Evolutionary conservation across 1,139 yeast genomes (phyloP).

Genomic region (Candida tropicalis): DNA sequence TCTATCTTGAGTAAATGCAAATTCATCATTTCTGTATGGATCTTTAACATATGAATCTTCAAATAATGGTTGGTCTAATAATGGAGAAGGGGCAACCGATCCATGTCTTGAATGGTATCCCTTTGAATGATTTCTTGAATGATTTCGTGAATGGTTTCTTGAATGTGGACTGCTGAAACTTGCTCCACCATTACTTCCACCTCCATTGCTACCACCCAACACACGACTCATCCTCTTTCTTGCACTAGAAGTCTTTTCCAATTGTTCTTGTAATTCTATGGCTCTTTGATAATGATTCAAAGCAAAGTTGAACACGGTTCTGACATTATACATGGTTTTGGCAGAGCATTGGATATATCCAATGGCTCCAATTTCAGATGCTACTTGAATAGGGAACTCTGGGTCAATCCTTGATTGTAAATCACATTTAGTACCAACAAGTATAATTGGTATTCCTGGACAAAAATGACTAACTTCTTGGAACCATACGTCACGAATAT

Average conservation of each 20-base stretch:
- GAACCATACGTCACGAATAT: conserved; percentile 80
- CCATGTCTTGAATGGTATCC: conserved; percentile 38
- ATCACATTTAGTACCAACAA: conserved; percentile 83
- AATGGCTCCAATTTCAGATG: conserved; percentile 68
- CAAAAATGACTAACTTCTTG: conserved; percentile 87
- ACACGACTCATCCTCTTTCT: conserved; percentile 36
- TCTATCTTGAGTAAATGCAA: conserved; percentile 41
- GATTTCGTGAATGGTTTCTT: conserved; percentile 19
- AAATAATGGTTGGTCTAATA: conserved; percentile 42
- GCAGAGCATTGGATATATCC: conserved; percentile 85
- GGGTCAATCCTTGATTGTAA: conserved; percentile 47
- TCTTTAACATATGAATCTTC: conserved; percentile 35
- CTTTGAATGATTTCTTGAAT: conserved; percentile 28
- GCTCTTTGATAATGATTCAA: conserved; percentile 40
- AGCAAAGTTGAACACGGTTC: conserved; percentile 64
- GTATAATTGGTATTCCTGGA: conserved; percentile 71
- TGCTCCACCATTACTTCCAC: conserved; percentile 11
- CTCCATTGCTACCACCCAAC: conserved; percentile 17
- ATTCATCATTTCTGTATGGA: conserved; percentile 46
- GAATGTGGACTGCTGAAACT: conserved; percentile 12
- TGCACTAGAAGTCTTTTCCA: conserved; percentile 36
- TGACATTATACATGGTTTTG: conserved; percentile 64
- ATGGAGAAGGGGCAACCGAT: conserved; percentile 39
- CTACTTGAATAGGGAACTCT: conserved; percentile 56
- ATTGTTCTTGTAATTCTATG: conserved; percentile 40